These are phyloP conservation scores for Sorghum bicolor DNA, from an alignment of 176 grass and related monocot genomes.

Conservation along the genomic window DNA sequence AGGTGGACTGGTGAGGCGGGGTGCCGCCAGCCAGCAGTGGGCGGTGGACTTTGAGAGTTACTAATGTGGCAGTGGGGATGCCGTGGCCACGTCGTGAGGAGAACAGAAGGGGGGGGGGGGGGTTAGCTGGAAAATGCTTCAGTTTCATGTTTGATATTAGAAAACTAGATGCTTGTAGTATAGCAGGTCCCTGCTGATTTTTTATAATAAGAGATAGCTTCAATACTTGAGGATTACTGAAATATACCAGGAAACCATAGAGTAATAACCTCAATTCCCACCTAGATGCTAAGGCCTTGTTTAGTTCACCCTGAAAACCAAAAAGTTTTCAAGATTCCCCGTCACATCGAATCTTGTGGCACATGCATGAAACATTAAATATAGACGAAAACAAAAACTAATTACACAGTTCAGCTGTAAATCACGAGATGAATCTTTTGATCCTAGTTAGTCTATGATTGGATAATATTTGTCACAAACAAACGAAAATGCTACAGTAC, in stretches of 20 bases:
- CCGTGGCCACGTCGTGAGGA: no score
- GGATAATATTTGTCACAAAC: no score
- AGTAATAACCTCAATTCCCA: not conserved
- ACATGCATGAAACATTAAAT: no score
- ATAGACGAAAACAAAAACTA: no score
- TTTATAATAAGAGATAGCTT: not conserved
- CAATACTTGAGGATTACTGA: not conserved
- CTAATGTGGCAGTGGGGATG: not conserved
- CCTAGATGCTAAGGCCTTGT: not conserved
- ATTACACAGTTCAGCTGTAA: no score
- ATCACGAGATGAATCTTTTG: no score
- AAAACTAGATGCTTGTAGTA: not conserved
- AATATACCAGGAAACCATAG: not conserved
- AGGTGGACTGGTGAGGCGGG: not conserved
- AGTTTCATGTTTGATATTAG: not conserved
- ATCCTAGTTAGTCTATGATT: no score
- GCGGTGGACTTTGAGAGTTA: not conserved
- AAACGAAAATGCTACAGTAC: no score
- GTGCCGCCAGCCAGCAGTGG: not conserved
- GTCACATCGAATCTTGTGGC: no score
- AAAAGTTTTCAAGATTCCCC: no score
- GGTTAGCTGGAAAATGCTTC: not conserved
- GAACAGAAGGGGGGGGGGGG: no score
- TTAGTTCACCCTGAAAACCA: no score
- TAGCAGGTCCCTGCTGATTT: not conserved